Evolutionary conservation across 257 asterid species (phyloP).

Genomic region (Solanum peruvianum): DNA sequence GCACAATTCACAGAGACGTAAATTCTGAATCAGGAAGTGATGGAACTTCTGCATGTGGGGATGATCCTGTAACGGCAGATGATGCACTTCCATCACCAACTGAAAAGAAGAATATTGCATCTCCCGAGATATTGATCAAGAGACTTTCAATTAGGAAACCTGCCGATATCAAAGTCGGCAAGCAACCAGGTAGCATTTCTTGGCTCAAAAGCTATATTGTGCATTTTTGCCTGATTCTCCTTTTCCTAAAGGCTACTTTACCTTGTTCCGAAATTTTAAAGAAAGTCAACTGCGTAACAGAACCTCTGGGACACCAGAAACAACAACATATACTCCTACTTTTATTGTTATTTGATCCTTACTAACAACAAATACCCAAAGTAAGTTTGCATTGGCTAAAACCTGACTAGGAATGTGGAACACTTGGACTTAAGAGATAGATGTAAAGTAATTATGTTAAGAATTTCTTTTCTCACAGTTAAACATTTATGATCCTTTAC

Average conservation of each 20-base stretch:
- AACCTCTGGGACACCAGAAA: neutral
- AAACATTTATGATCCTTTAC: neutral
- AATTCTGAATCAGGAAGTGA: conserved; percentile 81
- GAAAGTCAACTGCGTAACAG: neutral
- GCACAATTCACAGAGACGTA: conserved; percentile 20
- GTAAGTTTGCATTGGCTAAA: neutral
- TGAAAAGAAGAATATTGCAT: conserved; percentile 23
- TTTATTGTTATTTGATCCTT: neutral
- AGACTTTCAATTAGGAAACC: conserved; percentile 34
- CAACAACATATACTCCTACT: neutral
- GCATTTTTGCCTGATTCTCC: neutral
- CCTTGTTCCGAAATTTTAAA: neutral
- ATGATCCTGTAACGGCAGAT: conserved; percentile 30
- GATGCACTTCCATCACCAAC: conserved; percentile 38
- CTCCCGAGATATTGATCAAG: conserved; percentile 25
- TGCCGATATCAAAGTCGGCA: conserved; percentile 24
- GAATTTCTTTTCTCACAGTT: neutral
- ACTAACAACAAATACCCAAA: neutral
- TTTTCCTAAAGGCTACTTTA: neutral
- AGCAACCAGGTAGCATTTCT: conserved; percentile 40
- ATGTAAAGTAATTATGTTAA: neutral
- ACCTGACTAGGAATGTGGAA: neutral
- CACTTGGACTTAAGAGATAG: neutral
- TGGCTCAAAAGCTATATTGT: neutral
- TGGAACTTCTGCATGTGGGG: conserved; percentile 41